A percentile compares a stretch with the other conserved stretches of the same genome.
Conservation (phyloP, 2,329 filamentous ascomycete genomes). For the Aspergillus texensis region DNA sequence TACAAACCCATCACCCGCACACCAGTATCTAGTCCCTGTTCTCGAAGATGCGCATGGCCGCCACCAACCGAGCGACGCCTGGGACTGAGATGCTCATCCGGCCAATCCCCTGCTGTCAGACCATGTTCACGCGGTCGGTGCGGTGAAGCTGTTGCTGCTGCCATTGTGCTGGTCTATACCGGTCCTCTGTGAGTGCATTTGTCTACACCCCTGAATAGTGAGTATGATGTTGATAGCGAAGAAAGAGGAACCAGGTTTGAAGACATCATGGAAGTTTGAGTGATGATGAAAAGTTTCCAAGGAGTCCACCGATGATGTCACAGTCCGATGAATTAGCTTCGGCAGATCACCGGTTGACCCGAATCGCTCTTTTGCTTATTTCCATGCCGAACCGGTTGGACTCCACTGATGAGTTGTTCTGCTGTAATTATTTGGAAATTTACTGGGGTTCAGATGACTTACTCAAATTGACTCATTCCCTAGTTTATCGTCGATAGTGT, state of each 20-base stretch:
- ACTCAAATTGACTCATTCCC: no score
- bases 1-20: constrained; percentile 23
- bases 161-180: not conserved
- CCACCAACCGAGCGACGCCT: not conserved
- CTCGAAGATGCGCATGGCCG: not conserved
- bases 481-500: not conserved
- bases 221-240: no score
- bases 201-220: not conserved
- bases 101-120: constrained; percentile 14
- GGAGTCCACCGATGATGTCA: not conserved
- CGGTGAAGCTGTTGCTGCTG: not conserved
- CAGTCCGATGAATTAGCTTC: not conserved
- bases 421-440: not conserved
- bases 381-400: not conserved
- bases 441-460: not conserved
- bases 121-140: not conserved
- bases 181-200: not conserved
- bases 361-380: not conserved
- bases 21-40: constrained; percentile 19
- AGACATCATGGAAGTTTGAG: not conserved
- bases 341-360: not conserved
- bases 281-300: not conserved
- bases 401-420: not conserved
- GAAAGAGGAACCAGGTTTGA: not conserved
- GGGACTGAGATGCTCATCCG: constrained; percentile 3